These are phyloP conservation scores for Fusarium neocosmosporiellum DNA, from an alignment of 2,329 filamentous ascomycete genomes.

Conservation along the genomic window DNA sequence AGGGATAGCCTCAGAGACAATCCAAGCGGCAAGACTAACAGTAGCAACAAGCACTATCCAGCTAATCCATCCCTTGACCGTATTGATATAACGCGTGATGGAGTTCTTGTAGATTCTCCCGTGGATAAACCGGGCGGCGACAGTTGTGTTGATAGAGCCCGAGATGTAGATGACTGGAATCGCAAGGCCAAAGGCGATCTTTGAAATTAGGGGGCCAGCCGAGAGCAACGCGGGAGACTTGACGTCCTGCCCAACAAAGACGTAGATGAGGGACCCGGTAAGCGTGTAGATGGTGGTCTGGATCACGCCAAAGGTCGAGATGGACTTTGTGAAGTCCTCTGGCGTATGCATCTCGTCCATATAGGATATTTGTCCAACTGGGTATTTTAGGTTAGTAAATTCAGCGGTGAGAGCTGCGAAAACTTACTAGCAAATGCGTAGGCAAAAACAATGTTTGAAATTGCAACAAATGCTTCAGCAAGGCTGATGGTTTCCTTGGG, in stretches of 20 bases:
- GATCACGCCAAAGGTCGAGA: conserved; percentile 49
- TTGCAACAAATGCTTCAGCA: not conserved
- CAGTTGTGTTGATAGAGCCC: conserved; percentile 69
- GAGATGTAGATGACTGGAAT: not conserved
- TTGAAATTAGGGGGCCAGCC: conserved; percentile 64
- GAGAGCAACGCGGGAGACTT: conserved; percentile 72
- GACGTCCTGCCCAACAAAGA: conserved; percentile 69
- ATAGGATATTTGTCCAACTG: not conserved
- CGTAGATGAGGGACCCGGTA: conserved; percentile 72
- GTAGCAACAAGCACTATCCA: conserved; percentile 68
- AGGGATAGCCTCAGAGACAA: conserved; percentile 77
- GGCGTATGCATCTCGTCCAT: conserved; percentile 15
- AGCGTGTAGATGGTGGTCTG: conserved; percentile 65
- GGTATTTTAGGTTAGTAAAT: not conserved
- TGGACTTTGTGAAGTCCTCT: conserved; percentile 59
- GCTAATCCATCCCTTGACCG: conserved; percentile 50
- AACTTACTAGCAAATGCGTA: conserved; percentile 4
- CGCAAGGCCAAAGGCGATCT: conserved; percentile 73
- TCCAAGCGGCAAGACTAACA: conserved; percentile 71
- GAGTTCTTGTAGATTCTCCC: conserved; percentile 49
- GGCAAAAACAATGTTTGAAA: conserved; percentile 10
- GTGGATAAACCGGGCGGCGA: conserved; percentile 52
- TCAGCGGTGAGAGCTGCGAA: not conserved
- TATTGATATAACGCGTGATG: conserved; percentile 52
- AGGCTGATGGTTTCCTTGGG: not conserved